Base-by-base conservation (phyloP, 331 rosid species). In the Acacia pycnantha region DNA sequence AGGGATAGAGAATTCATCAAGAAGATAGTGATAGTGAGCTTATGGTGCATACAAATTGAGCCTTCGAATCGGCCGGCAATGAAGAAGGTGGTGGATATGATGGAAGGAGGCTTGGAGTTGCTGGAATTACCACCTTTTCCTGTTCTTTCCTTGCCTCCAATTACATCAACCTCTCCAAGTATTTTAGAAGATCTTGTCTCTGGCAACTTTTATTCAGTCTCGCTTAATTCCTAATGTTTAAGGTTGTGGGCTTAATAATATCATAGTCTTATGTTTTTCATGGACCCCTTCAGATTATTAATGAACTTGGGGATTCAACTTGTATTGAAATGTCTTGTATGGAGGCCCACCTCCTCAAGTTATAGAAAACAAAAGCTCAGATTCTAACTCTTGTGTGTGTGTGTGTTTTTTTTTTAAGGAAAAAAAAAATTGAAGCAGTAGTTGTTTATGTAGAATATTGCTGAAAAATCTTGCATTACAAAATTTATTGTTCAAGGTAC, bases 41-140 rank as follows among this genome's bases (percentile, higher is more conserved):
- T 88, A 19, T 88, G 94, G 94, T 90, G 91, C 68, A 88, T 90
- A 48, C 91, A 90, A 16, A 85, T 73, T 2, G 18, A 73, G 15
- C 87, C 90, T 46, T 86, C 79, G 31, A 77, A 48, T 22, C 58
- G 89, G 13, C 94, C 91, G 4, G 9, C 87, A 0, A 86, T 90
- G 73, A 70, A 26, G 4, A 67, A 68, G 77, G 90, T 86, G 40
- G 81, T 85, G 12, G 88, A 88, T 26, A 81, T 88, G 91, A 14
- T 88, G 48, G 88, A 86, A 84, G 85, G 85, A 21, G 82, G 41
- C 19, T 47, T 75, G 29, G 83, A 87, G 10, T 50, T 54, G 22
- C 66, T 89, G 85, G 62, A 89, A 75, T 22, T 87, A 2, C 92
- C 92, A 6, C 89, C 85, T 0, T 83, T 85, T 54, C 91, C 89